Base-by-base conservation (phyloP, 768 basidiomycete genomes). In the Tylopilus intermedius region DNA sequence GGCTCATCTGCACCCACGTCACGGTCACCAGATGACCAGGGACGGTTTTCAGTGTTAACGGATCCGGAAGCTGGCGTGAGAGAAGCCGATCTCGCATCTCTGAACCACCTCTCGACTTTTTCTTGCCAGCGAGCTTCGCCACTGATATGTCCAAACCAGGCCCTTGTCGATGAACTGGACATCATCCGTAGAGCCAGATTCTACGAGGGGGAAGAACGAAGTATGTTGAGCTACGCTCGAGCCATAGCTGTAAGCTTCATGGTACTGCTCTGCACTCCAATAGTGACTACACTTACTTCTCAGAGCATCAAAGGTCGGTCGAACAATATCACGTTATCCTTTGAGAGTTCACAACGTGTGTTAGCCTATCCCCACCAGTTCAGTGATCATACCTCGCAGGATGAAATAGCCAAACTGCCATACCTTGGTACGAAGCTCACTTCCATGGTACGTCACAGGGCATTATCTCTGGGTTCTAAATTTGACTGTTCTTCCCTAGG, bases 151-250 rank as follows among this genome's bases (percentile, higher is more conserved):
- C 75, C 77, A 0, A 92, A 92, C 58, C 85, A 90, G 63, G 69
- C 56, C 0, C 75, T 92, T 4, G 77, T 76, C 5, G 56, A 67
- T n/a, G 79, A 84, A 58, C 67, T 92, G 11, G 76, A 75, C 27
- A 67, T 86, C 15, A 76, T 92, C 29, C 76, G 78, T 15, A 76
- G 72, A 33, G 72, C 76, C 24, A 75, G 90, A 42, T 73, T 79
- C 43, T 69, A 89, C 2, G 90, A 92, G 62, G 83, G 85, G 11
- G 77, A 87, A 47, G 74, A 76, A 21, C 72, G 80, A 27, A 88
- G 85, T 59, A 81, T 83, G 38, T 68, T 92, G 45, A 83, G 82
- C 55, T 93, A 92, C 58, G 75, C 82, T 32, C 76, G 88, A 45
- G 82, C 86, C 2, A 82, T 90, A 57, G 76, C 82, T n/a, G 85